These are phyloP conservation scores for Aschersonia sp. DNA, from an alignment of 2,329 filamentous ascomycete genomes.

Conservation along the genomic window DNA sequence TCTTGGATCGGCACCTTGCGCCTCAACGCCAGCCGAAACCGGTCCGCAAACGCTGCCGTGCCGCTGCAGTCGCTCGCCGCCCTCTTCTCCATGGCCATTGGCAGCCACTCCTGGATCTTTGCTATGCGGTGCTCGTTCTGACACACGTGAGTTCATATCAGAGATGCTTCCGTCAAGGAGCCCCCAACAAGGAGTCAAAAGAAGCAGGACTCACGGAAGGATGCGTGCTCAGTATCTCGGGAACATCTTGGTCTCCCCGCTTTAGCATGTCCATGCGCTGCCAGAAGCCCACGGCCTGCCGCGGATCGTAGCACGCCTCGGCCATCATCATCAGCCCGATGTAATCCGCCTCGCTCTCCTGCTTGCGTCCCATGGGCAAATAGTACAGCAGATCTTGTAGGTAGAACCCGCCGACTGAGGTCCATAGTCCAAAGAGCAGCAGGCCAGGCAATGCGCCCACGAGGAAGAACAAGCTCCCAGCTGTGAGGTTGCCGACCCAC, in stretches of 20 bases:
- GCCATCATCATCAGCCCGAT: slow-evolving; percentile 77
- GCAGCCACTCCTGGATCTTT: slow-evolving; percentile 51
- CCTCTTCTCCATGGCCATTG: slow-evolving; percentile 39
- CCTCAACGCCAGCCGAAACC: slow-evolving; percentile 33
- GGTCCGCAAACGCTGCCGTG: slow-evolving; percentile 35
- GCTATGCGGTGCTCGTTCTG: slow-evolving; percentile 48
- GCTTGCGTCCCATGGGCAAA: slow-evolving; percentile 52
- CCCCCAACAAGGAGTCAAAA: neutral
- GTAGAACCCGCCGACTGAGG: slow-evolving; percentile 26
- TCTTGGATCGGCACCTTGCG: slow-evolving; percentile 11
- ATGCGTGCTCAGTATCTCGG: slow-evolving; percentile 65
- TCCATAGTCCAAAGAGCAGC: slow-evolving; percentile 22
- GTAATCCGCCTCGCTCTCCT: slow-evolving; percentile 68
- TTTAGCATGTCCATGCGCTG: slow-evolving; percentile 44
- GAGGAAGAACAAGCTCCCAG: slow-evolving; percentile 34
- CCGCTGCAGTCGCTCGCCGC: slow-evolving; percentile 37
- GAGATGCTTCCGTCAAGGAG: neutral
- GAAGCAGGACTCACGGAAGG: slow-evolving; percentile 41
- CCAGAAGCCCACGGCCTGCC: slow-evolving; percentile 53
- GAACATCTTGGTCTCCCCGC: slow-evolving; percentile 30
- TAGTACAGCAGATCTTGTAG: slow-evolving; percentile 50
- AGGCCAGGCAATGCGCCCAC: slow-evolving; percentile 27
- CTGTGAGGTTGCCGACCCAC: slow-evolving; percentile 36
- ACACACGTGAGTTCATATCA: too few species aligned
- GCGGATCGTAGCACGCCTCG: slow-evolving; percentile 61